Percentiles rank a stretch among this genome's conserved stretches.
Evolutionary conservation across 108 stramenopile species (phyloP).

Genomic region (Nannochloropsis gaditana): DNA sequence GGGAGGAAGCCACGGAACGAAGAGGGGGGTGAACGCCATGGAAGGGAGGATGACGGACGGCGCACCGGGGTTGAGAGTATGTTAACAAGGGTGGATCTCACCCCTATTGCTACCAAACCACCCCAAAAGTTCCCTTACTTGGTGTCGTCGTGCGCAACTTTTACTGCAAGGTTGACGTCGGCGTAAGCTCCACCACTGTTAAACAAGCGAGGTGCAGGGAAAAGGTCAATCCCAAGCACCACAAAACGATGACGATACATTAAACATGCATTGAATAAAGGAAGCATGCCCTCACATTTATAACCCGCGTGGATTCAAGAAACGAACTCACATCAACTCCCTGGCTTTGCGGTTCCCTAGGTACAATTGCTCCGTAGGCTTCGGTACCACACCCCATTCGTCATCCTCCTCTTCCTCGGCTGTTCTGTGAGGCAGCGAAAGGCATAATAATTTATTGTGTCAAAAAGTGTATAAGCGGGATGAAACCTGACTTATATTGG

Average conservation of each 20-base stretch:
- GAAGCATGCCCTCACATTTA: too few relatives aligned
- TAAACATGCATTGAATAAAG: too few relatives aligned
- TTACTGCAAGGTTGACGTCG: neutral
- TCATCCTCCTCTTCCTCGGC: conserved; percentile 19
- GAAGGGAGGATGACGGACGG: neutral
- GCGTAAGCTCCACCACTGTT: neutral
- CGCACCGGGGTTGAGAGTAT: neutral
- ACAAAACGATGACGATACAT: too few relatives aligned
- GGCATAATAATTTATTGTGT: neutral
- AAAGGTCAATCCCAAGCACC: neutral
- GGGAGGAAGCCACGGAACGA: neutral
- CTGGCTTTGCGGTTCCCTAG: neutral
- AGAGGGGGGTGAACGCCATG: neutral
- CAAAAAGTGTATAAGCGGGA: neutral
- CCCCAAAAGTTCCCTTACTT: neutral
- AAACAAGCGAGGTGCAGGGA: neutral
- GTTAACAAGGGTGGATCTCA: neutral
- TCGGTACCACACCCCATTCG: neutral
- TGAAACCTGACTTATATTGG: neutral
- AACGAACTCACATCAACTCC: neutral
- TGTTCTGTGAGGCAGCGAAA: neutral
- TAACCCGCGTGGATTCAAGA: too few relatives aligned
- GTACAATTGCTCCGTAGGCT: conserved; percentile 2
- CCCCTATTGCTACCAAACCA: neutral
- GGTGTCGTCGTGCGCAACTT: conserved; percentile 14